These are phyloP conservation scores for Cronartium quercuum DNA, from an alignment of 1,284 basidiomycete species.

Conservation along the genomic window DNA sequence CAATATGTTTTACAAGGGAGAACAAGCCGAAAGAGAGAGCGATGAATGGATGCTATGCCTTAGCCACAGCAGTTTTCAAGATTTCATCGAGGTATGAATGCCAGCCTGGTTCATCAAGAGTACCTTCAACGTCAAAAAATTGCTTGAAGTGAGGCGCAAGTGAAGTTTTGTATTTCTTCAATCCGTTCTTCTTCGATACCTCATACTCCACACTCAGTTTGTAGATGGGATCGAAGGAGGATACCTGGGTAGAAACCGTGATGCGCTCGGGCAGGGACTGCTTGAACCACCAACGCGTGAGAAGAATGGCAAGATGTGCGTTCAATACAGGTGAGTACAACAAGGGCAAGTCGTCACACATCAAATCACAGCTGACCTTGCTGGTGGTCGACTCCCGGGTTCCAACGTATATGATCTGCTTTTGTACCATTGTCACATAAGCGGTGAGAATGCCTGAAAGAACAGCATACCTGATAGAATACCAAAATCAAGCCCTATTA, in stretches of 20 bases:
- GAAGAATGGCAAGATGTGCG: not conserved
- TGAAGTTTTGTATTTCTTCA: slow-evolving; percentile 8
- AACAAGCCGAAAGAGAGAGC: not conserved
- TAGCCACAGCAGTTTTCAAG: slow-evolving; percentile 24
- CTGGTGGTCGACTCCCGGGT: not conserved
- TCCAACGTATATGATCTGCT: slow-evolving; percentile 27
- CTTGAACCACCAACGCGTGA: too few species aligned
- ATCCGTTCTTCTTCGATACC: slow-evolving; percentile 8
- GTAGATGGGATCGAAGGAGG: slow-evolving; percentile 16
- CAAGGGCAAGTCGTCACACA: not conserved
- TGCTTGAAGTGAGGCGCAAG: slow-evolving; percentile 28
- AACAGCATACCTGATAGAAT: slow-evolving; percentile 4
- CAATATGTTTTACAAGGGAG: too few species aligned
- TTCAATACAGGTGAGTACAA: not conserved
- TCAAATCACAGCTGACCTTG: slow-evolving; percentile 1
- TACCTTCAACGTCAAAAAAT: slow-evolving; percentile 31
- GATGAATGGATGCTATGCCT: not conserved
- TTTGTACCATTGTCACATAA: slow-evolving; percentile 10
- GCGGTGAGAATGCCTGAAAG: not conserved
- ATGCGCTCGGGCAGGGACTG: slow-evolving; percentile 4
- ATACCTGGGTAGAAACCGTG: slow-evolving; percentile 6
- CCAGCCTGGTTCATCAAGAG: slow-evolving; percentile 22
- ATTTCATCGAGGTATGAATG: slow-evolving; percentile 17
- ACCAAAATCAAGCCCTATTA: not conserved
- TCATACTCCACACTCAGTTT: slow-evolving; percentile 13